phyloP scores from a whole-genome alignment of 192 early-diverging fungal species.

The Ramicandelaber brevisporus region DNA sequence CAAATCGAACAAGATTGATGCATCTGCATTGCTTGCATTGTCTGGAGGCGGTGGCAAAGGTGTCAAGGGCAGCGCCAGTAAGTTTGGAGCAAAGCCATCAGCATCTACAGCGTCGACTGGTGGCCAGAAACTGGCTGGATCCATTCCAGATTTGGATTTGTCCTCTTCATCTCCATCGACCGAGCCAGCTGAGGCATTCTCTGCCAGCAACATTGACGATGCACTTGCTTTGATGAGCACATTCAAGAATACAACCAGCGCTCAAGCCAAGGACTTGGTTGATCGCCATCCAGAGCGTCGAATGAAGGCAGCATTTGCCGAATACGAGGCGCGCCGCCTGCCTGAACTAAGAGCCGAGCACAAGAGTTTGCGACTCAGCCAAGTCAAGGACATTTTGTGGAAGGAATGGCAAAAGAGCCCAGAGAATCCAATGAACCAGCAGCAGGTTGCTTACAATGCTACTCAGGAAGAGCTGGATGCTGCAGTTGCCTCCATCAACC shows the following conservation, averaged over 20 bases:
- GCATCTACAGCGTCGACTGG: conserved; percentile 2
- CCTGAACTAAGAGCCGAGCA: conserved; percentile 50
- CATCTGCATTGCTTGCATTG: not conserved
- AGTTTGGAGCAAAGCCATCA: conserved; percentile 7
- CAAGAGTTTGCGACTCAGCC: conserved; percentile 46
- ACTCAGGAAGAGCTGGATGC: conserved; percentile 27
- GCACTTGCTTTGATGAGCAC: conserved; percentile 49
- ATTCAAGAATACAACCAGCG: conserved; percentile 6
- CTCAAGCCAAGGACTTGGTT: conserved; percentile 13
- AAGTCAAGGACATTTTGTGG: conserved; percentile 53
- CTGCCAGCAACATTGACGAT: conserved; percentile 64
- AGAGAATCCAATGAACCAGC: conserved; percentile 58
- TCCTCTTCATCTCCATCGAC: too few relatives aligned
- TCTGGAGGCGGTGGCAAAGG: too few relatives aligned
- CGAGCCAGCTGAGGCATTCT: conserved; percentile 28
- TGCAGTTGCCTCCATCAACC: conserved; percentile 16
- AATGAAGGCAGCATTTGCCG: conserved; percentile 44
- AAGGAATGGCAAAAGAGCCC: conserved; percentile 54
- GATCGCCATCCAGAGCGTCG: conserved; percentile 80
- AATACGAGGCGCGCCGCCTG: conserved; percentile 44
- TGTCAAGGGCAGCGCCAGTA: not conserved
- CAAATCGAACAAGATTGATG: conserved; percentile 1
- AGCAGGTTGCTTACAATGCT: conserved; percentile 45
- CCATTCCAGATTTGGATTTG: too few relatives aligned
- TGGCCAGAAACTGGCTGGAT: not conserved